Conservation (phyloP, 441 rosid species). For the Euphorbia neoarborescens region DNA sequence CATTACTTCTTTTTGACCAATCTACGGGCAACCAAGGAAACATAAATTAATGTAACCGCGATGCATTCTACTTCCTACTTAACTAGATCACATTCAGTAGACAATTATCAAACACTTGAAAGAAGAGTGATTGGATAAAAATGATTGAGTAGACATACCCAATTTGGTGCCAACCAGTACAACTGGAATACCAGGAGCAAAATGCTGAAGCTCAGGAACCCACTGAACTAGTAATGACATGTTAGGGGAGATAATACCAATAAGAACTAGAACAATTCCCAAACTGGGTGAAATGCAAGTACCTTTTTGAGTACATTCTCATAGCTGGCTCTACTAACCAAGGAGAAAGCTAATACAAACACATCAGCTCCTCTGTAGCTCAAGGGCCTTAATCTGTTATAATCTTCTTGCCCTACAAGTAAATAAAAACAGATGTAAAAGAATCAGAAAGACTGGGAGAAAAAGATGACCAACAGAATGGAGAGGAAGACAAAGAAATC, state of each 20-base stretch:
- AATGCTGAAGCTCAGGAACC: slow-evolving; percentile 97
- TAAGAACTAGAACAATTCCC: neutral
- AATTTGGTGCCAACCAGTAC: slow-evolving; percentile 92
- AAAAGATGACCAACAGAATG: neutral
- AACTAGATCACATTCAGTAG: neutral
- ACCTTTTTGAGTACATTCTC: slow-evolving; percentile 94
- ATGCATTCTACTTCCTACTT: neutral
- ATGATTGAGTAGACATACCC: slow-evolving; percentile 39
- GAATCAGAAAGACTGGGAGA: neutral
- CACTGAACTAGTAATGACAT: slow-evolving; percentile 34
- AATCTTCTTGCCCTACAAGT: slow-evolving; percentile 81
- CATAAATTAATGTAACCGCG: neutral
- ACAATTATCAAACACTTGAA: neutral
- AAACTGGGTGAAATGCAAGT: slow-evolving; percentile 1
- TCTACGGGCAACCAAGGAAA: neutral
- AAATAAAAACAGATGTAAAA: slow-evolving; percentile 9
- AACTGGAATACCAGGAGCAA: slow-evolving; percentile 77
- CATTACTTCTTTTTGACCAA: neutral
- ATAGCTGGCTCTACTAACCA: slow-evolving; percentile 90
- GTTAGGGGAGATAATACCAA: slow-evolving; percentile 1
- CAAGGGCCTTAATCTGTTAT: slow-evolving; percentile 87
- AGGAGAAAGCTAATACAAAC: slow-evolving; percentile 90
- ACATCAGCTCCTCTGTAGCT: slow-evolving; percentile 97
- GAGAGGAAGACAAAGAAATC: slow-evolving; percentile 10
- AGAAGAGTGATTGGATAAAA: neutral